These are phyloP conservation scores for Dactylellina cionopaga DNA, from an alignment of 2,329 filamentous ascomycete genomes.

Conservation along the genomic window DNA sequence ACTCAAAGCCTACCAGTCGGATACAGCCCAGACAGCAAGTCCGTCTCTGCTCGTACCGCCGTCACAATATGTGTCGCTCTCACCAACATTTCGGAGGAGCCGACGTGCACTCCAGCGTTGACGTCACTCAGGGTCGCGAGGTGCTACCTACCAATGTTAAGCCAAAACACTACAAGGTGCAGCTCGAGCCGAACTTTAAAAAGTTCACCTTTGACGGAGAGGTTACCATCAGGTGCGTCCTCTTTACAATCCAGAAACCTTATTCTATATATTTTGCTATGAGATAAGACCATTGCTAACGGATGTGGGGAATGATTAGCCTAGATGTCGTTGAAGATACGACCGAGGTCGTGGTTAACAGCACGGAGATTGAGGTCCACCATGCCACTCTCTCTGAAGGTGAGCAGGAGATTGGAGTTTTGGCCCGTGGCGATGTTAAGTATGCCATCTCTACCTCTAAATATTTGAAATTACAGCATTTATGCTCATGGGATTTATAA, in stretches of 20 bases:
- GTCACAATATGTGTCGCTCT: slow-evolving; percentile 72
- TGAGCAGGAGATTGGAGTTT: slow-evolving; percentile 58
- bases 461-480: background rate
- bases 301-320: slow-evolving; percentile 71
- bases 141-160: slow-evolving; percentile 91
- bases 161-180: slow-evolving; percentile 90
- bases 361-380: slow-evolving; percentile 84
- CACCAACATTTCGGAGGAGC: slow-evolving; percentile 68
- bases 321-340: slow-evolving; percentile 75
- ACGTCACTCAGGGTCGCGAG: slow-evolving; percentile 76
- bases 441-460: slow-evolving; percentile 36
- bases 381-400: slow-evolving; percentile 74
- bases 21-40: slow-evolving; percentile 37
- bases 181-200: slow-evolving; percentile 87
- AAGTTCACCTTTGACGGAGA: slow-evolving; percentile 87
- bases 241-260: background rate
- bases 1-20: background rate
- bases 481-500: background rate
- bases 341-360: slow-evolving; percentile 85
- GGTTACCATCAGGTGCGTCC: slow-evolving; percentile 78
- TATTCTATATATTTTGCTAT: background rate
- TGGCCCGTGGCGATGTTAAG: slow-evolving; percentile 61
- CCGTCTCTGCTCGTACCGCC: slow-evolving; percentile 78
- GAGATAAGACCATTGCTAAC: slow-evolving; percentile 8
- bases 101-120: slow-evolving; percentile 67